Percentiles rank a stretch among this genome's conserved stretches.
These are phyloP conservation scores for Strobilomyces echinocephalus DNA, from an alignment of 768 basidiomycete species.

Conservation along the genomic window DNA sequence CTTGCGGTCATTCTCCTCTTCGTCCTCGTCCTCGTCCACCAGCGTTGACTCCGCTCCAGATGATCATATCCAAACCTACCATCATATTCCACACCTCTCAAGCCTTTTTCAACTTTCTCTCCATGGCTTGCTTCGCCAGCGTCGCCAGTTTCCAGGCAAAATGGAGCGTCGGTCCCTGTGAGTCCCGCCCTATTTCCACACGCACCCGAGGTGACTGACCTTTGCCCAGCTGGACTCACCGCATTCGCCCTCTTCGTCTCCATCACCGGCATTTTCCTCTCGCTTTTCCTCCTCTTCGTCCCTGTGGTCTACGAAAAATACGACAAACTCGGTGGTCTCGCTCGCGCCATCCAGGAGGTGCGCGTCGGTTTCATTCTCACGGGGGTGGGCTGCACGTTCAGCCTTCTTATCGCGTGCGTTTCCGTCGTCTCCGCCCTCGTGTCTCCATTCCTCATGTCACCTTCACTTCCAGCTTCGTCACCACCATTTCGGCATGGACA, in stretches of 20 bases:
- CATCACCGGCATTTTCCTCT: constrained; percentile 65
- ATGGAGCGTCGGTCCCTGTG: constrained; percentile 82
- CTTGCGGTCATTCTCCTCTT: constrained; percentile 53
- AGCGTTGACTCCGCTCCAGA: constrained; percentile 40
- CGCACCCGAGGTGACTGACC: constrained; percentile 14
- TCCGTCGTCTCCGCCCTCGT: neutral
- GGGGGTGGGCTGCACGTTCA: constrained; percentile 58
- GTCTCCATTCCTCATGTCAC: constrained; percentile 12
- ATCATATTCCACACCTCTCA: constrained; percentile 75
- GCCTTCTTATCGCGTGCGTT: constrained; percentile 74
- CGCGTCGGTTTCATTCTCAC: constrained; percentile 83
- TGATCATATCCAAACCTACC: constrained; percentile 82
- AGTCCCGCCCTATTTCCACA: constrained; percentile 29
- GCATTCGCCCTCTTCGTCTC: constrained; percentile 84
- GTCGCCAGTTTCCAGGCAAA: constrained; percentile 86
- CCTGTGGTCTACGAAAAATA: constrained; percentile 84
- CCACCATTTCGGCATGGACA: constrained; percentile 84
- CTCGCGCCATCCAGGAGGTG: constrained; percentile 75
- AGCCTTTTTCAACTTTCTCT: constrained; percentile 89
- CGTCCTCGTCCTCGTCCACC: constrained; percentile 1
- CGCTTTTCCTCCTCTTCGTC: constrained; percentile 67
- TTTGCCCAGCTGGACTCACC: constrained; percentile 67
- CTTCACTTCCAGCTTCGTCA: constrained; percentile 51
- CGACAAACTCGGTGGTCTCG: constrained; percentile 72
- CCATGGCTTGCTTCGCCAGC: constrained; percentile 87